Percentiles rank a stretch among this genome's conserved stretches.
phyloP scores from a whole-genome alignment of 345 rosid species.

The Gossypium anomalum region DNA sequence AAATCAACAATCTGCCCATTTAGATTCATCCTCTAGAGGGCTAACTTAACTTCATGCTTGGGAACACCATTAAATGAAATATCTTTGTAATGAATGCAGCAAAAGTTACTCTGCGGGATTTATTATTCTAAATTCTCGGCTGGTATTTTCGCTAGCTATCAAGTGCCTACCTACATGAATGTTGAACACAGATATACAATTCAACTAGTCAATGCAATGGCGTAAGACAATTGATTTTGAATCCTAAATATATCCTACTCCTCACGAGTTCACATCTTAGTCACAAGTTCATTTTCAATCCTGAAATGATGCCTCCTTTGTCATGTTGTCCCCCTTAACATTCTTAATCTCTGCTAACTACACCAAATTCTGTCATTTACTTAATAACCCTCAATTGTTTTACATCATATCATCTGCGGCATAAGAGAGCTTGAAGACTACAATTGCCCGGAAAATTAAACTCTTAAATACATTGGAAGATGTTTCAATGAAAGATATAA shows the following conservation, averaged over 20 bases:
- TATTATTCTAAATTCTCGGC: slow-evolving; percentile 31
- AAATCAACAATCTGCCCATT: not conserved
- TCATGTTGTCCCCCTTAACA: not conserved
- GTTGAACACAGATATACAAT: no score
- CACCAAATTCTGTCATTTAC: not conserved
- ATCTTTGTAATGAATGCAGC: slow-evolving; percentile 33
- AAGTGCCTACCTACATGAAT: no score
- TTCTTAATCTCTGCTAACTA: not conserved
- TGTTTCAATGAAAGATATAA: not conserved
- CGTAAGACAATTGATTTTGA: no score
- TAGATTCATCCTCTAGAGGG: not conserved
- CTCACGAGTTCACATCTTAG: no score
- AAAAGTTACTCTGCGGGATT: slow-evolving; percentile 45
- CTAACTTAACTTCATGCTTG: not conserved
- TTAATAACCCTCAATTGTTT: not conserved
- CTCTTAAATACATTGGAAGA: not conserved
- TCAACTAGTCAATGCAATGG: no score
- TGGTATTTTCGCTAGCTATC: no score
- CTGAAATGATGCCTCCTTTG: not conserved
- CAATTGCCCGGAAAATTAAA: not conserved
- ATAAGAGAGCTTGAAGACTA: not conserved
- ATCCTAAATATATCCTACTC: no score
- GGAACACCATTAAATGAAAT: not conserved
- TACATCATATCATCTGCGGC: not conserved
- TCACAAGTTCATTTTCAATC: not conserved